phyloP scores from a whole-genome alignment of 331 rosid species.

The Pyrus hybrid region DNA sequence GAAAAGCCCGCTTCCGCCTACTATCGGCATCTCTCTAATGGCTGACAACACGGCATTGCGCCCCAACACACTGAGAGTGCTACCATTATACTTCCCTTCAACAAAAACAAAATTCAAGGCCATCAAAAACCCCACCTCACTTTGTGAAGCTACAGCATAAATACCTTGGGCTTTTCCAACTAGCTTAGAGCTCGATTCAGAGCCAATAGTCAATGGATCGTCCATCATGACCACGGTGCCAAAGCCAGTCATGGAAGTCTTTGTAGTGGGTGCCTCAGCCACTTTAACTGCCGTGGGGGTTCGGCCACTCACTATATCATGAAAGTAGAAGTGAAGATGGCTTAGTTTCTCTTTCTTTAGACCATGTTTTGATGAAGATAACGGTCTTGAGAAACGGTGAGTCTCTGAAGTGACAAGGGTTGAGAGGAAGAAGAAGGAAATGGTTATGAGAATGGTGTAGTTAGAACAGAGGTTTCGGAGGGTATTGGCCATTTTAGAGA shows the following conservation, averaged over 20 bases:
- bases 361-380: slow-evolving; percentile 23
- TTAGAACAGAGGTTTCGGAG: not conserved
- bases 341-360: slow-evolving; percentile 27
- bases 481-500: slow-evolving; percentile 9
- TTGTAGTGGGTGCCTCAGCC: slow-evolving; percentile 16
- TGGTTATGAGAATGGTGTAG: slow-evolving; percentile 6
- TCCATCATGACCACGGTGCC: slow-evolving; percentile 50
- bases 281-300: slow-evolving; percentile 39
- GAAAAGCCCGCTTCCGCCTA: no score
- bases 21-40: no score
- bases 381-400: slow-evolving; percentile 9
- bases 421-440: not conserved
- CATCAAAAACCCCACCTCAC: no score
- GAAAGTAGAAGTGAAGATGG: slow-evolving; percentile 44
- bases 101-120: no score
- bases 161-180: slow-evolving; percentile 58
- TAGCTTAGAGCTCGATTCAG: slow-evolving; percentile 13
- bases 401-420: not conserved
- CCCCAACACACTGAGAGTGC: no score
- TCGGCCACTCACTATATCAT: slow-evolving; percentile 33
- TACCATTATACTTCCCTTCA: no score
- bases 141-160: slow-evolving; percentile 45
- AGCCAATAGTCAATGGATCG: slow-evolving; percentile 32
- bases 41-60: no score
- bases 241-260: slow-evolving; percentile 18